Percentiles rank a stretch among this genome's conserved stretches.
Evolutionary conservation across 257 asterid genomes (phyloP).

Genomic region (Primulina eburnea): DNA sequence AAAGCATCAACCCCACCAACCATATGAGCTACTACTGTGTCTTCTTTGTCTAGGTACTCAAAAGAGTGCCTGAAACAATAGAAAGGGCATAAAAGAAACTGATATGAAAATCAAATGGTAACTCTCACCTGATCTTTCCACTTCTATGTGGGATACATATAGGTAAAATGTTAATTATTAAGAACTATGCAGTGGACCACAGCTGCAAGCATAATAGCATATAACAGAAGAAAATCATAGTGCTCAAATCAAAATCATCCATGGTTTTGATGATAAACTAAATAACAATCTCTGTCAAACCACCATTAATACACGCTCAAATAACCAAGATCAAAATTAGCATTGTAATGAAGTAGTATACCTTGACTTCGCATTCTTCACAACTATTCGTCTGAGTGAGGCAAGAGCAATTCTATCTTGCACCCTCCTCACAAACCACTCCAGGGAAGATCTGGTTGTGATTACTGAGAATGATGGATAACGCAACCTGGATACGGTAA

Average conservation of each 20-base stretch:
- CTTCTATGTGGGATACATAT: not conserved
- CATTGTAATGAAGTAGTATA: conserved; percentile 22
- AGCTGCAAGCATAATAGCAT: not conserved
- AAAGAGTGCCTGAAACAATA: conserved; percentile 63
- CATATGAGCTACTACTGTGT: conserved; percentile 67
- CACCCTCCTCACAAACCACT: conserved; percentile 77
- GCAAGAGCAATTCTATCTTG: conserved; percentile 70
- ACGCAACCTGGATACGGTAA: conserved; percentile 47
- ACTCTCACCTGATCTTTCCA: not conserved
- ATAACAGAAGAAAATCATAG: not conserved
- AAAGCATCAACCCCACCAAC: conserved; percentile 80
- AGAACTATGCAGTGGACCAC: not conserved
- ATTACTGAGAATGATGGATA: conserved; percentile 37
- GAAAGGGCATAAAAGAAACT: conserved; percentile 8
- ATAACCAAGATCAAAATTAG: conserved; percentile 3
- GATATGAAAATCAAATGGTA: not conserved
- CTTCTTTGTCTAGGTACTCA: conserved; percentile 76
- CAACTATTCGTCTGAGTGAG: conserved; percentile 59
- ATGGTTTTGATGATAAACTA: not conserved
- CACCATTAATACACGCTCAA: not conserved
- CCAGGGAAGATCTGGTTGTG: conserved; percentile 52
- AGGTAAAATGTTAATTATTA: not conserved
- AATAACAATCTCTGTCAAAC: not conserved
- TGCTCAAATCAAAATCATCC: not conserved
- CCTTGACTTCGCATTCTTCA: conserved; percentile 72